These are phyloP conservation scores for Leccinum disarticulatum DNA, from an alignment of 768 basidiomycete species.

Conservation along the genomic window DNA sequence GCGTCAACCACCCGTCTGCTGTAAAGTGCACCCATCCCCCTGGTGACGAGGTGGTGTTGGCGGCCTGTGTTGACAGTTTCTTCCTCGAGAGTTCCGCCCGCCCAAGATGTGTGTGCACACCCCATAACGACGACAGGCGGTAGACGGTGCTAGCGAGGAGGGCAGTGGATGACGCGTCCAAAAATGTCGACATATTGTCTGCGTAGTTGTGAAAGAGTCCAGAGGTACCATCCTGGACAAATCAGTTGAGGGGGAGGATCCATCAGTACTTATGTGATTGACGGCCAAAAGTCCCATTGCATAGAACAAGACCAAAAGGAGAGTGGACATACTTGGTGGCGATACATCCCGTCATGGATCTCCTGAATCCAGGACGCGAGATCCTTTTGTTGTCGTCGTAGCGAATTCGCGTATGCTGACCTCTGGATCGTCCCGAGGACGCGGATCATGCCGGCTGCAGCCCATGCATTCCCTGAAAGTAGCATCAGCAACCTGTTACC, in stretches of 20 bases:
- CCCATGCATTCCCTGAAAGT: slow-evolving; percentile 81
- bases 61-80: slow-evolving; percentile 28
- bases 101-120: slow-evolving; percentile 50
- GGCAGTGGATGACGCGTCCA: slow-evolving; percentile 71
- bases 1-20: slow-evolving; percentile 63
- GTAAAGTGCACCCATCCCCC: slow-evolving; percentile 49
- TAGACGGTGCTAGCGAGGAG: slow-evolving; percentile 78
- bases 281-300: neutral
- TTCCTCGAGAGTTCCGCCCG: slow-evolving; percentile 57
- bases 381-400: slow-evolving; percentile 55
- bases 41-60: slow-evolving; percentile 10
- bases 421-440: slow-evolving; percentile 73
- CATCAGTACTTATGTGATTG: neutral
- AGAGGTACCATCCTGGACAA: slow-evolving; percentile 4
- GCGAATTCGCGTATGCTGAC: slow-evolving; percentile 50
- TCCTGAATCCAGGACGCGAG: slow-evolving; percentile 66
- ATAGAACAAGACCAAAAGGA: neutral
- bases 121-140: slow-evolving; percentile 58
- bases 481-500: neutral
- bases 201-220: slow-evolving; percentile 69
- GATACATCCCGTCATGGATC: slow-evolving; percentile 73
- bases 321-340: slow-evolving; percentile 46
- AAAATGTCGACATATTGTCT: slow-evolving; percentile 56
- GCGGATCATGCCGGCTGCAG: slow-evolving; percentile 82
- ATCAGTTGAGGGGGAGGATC: neutral